Percentiles rank a stretch among this genome's conserved stretches.
phyloP scores from a whole-genome alignment of 2,329 filamentous ascomycete genomes.

The Massarina eburnea region DNA sequence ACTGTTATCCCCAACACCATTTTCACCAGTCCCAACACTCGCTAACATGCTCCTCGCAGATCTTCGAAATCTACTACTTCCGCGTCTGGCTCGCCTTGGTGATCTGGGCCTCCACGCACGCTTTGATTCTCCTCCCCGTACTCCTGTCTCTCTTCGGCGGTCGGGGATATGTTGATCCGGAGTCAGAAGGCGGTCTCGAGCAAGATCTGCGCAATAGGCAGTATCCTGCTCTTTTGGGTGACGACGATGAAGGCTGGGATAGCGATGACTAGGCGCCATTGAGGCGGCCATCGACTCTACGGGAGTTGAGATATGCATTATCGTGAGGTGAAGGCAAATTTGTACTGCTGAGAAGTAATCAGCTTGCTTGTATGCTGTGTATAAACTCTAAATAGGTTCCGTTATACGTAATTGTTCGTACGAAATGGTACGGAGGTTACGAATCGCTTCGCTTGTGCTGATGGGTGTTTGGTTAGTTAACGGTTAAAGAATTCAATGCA shows the following conservation, averaged over 20 bases:
- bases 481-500: too few relatives aligned
- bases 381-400: too few relatives aligned
- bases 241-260: slow-evolving; percentile 74
- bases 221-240: slow-evolving; percentile 69
- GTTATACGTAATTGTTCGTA: too few relatives aligned
- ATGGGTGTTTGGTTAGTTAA: too few relatives aligned
- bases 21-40: neutral
- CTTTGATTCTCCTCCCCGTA: slow-evolving; percentile 88
- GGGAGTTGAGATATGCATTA: too few relatives aligned
- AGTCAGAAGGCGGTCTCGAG: slow-evolving; percentile 83
- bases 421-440: too few relatives aligned
- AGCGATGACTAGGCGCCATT: slow-evolving; percentile 34
- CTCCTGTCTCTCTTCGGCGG: slow-evolving; percentile 84
- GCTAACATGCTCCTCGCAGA: slow-evolving; percentile 47
- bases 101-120: slow-evolving; percentile 83
- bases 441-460: too few relatives aligned
- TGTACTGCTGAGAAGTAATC: too few relatives aligned
- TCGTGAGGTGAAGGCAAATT: too few relatives aligned
- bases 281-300: too few relatives aligned
- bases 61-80: slow-evolving; percentile 99
- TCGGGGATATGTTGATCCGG: slow-evolving; percentile 79
- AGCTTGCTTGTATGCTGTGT: too few relatives aligned
- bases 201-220: slow-evolving; percentile 81
- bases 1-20: neutral
- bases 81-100: slow-evolving; percentile 93